phyloP scores from a whole-genome alignment of 371 early-diverging fungal species.

The Dinochytrium kinnereticum region DNA sequence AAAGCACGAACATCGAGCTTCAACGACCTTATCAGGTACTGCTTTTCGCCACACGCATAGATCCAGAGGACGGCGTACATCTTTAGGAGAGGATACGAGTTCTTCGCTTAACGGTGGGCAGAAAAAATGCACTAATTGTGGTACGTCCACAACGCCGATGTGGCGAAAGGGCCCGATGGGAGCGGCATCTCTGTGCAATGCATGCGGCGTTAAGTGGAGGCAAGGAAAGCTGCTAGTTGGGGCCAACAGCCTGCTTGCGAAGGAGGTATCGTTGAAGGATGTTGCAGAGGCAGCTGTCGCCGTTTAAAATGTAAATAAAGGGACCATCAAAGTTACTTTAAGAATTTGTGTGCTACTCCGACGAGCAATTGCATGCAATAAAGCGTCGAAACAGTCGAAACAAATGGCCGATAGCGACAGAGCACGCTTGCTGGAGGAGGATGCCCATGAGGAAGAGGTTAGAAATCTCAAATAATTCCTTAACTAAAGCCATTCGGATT shows the following conservation, averaged over 20 bases:
- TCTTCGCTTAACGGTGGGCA: too few relatives aligned
- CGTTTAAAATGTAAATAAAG: neutral
- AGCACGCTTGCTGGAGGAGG: neutral
- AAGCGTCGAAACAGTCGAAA: too few relatives aligned
- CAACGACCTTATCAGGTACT: neutral
- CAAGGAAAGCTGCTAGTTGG: constrained; percentile 36
- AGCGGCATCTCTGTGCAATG: constrained; percentile 86
- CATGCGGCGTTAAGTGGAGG: constrained; percentile 91
- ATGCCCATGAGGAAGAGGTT: neutral
- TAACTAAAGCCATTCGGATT: neutral
- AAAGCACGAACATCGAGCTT: neutral
- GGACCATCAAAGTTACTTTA: too few relatives aligned
- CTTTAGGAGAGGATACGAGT: neutral
- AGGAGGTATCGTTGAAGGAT: neutral
- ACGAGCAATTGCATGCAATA: too few relatives aligned
- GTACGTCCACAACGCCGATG: constrained; percentile 84
- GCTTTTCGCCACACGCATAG: neutral
- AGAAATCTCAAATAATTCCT: neutral
- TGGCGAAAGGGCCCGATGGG: constrained; percentile 92
- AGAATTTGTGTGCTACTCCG: neutral
- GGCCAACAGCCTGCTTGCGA: neutral
- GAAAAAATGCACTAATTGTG: constrained; percentile 65
- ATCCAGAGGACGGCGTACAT: neutral
- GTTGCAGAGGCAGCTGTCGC: neutral
- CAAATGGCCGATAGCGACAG: neutral